A percentile compares a stretch with the other conserved stretches of the same genome.
Evolutionary conservation across 768 basidiomycete genomes (phyloP).

Genomic region (Amylocystis lapponica): DNA sequence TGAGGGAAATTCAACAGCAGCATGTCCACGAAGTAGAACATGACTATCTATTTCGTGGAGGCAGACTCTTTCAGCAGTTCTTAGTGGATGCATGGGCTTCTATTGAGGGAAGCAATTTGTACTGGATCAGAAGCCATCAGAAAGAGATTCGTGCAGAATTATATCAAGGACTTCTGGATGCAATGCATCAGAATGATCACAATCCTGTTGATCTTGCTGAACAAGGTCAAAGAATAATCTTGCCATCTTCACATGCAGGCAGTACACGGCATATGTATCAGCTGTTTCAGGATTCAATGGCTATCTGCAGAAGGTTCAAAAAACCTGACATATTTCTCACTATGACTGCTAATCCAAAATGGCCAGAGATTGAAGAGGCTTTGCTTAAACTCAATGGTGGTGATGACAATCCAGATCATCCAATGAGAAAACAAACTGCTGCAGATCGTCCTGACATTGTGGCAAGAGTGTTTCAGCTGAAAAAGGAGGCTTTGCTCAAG

Average conservation of each 20-base stretch:
- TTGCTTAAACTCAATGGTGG: slow-evolving; percentile 18
- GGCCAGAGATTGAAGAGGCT: slow-evolving; percentile 38
- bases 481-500: slow-evolving; percentile 28
- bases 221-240: slow-evolving; percentile 28
- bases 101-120: slow-evolving; percentile 34
- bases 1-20: slow-evolving; percentile 13
- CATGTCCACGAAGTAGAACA: neutral
- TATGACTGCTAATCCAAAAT: slow-evolving; percentile 46
- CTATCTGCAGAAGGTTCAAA: slow-evolving; percentile 31
- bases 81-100: slow-evolving; percentile 41
- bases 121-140: slow-evolving; percentile 32
- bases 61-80: slow-evolving; percentile 39
- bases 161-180: slow-evolving; percentile 31
- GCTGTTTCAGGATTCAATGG: slow-evolving; percentile 40
- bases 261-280: slow-evolving; percentile 39
- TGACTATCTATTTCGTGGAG: slow-evolving; percentile 28
- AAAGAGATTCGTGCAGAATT: slow-evolving; percentile 26
- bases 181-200: slow-evolving; percentile 13
- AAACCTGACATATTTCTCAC: slow-evolving; percentile 45
- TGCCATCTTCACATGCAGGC: slow-evolving; percentile 39
- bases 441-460: slow-evolving; percentile 44
- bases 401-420: no score
- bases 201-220: slow-evolving; percentile 23
- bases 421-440: slow-evolving; percentile 33
- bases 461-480: slow-evolving; percentile 38